These are phyloP conservation scores for Cryomyces minteri DNA, from an alignment of 495 filamentous ascomycete genomes.

Conservation along the genomic window DNA sequence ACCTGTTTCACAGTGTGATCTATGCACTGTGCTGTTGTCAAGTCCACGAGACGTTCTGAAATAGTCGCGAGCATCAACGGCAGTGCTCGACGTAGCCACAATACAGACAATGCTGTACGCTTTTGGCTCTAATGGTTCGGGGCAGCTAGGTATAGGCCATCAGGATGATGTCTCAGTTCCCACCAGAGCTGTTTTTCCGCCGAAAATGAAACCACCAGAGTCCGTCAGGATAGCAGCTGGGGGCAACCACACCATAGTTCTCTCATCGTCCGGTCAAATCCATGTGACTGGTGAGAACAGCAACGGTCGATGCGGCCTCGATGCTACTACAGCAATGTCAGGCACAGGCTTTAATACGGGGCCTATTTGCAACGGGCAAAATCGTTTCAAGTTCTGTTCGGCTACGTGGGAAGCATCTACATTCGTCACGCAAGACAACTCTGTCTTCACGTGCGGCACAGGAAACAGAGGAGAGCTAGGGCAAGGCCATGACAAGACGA, in stretches of 20 bases:
- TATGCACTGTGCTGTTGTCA: too few relatives aligned
- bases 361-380: background rate
- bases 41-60: too few relatives aligned
- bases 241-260: conserved; percentile 73
- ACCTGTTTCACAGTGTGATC: too few relatives aligned
- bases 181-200: conserved; percentile 12
- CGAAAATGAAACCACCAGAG: background rate
- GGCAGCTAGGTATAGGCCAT: conserved; percentile 70
- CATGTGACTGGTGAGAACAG: conserved; percentile 42
- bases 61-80: too few relatives aligned
- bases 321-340: background rate
- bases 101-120: conserved; percentile 35
- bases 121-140: conserved; percentile 82
- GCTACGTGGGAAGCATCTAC: conserved; percentile 64
- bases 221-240: conserved; percentile 40
- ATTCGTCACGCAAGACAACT: conserved; percentile 27
- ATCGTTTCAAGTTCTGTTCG: conserved; percentile 24
- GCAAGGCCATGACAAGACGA: conserved; percentile 23
- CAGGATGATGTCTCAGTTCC: conserved; percentile 53
- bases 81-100: too few relatives aligned
- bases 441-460: conserved; percentile 42
- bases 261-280: conserved; percentile 35
- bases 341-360: background rate
- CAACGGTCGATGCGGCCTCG: background rate
- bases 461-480: conserved; percentile 59